Conservation (phyloP, 1,284 basidiomycete genomes). For the Pyrrhoderma noxium region DNA sequence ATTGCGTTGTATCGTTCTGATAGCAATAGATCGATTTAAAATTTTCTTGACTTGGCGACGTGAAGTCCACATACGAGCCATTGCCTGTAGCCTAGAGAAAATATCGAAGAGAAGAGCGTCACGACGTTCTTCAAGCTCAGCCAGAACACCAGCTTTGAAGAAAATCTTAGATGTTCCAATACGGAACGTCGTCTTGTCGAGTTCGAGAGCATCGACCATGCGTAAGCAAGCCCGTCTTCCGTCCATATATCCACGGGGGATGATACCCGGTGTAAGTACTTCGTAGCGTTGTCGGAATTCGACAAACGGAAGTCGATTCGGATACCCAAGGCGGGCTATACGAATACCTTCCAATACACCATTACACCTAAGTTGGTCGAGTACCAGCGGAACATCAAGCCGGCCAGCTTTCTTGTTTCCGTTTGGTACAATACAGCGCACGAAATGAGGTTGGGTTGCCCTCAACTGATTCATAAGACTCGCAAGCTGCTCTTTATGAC, state of each 20-base stretch:
- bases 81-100: conserved; percentile 85
- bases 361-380: conserved; percentile 97
- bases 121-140: conserved; percentile 93
- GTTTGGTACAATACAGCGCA: conserved; percentile 98
- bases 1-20: conserved; percentile 90
- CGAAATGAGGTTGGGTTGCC: conserved; percentile 96
- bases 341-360: conserved; percentile 99
- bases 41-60: conserved; percentile 93
- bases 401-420: conserved; percentile 86
- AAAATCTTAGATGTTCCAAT: conserved; percentile 98
- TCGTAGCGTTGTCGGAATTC: conserved; percentile 98
- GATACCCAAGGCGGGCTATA: conserved; percentile 95
- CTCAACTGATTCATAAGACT: conserved; percentile 90
- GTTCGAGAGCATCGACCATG: conserved; percentile 89
- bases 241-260: conserved; percentile 94
- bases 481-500: conserved; percentile 94
- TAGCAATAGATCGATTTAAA: conserved; percentile 86
- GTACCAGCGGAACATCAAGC: conserved; percentile 89
- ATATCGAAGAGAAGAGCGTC: conserved; percentile 85
- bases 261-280: conserved; percentile 87
- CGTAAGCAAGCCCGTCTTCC: conserved; percentile 88
- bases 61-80: conserved; percentile 79
- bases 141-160: conserved; percentile 97
- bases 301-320: conserved; percentile 92
- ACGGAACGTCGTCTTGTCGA: conserved; percentile 81